These are phyloP conservation scores for Whalleya microplaca DNA, from an alignment of 2,329 filamentous ascomycete genomes.

Conservation along the genomic window DNA sequence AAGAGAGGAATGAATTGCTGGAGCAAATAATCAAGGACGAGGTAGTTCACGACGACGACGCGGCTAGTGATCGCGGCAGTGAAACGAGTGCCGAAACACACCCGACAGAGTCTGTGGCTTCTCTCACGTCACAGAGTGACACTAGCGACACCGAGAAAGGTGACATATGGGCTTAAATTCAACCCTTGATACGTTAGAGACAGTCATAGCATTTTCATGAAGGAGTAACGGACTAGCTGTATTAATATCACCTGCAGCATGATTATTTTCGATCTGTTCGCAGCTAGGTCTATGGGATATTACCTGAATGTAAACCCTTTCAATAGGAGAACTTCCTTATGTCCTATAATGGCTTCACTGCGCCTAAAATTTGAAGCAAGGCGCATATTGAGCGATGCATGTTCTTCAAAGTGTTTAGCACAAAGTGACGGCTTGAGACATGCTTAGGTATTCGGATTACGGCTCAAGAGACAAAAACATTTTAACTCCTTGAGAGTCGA, in stretches of 20 bases:
- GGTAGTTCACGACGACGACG: conserved; percentile 10
- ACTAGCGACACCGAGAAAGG: neutral
- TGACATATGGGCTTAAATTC: neutral
- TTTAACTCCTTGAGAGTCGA: too few species aligned
- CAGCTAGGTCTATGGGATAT: too few species aligned
- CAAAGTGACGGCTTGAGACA: too few species aligned
- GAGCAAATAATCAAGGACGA: conserved; percentile 10
- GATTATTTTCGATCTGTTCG: too few species aligned
- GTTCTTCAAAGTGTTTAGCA: too few species aligned
- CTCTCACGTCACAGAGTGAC: conserved; percentile 19
- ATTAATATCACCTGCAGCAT: neutral
- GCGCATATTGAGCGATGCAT: too few species aligned
- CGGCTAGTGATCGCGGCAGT: conserved; percentile 19
- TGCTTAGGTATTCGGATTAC: too few species aligned
- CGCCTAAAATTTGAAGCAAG: too few species aligned
- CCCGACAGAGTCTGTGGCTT: conserved; percentile 13
- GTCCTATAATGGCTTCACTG: too few species aligned
- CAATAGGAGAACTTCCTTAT: too few species aligned
- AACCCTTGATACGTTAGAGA: neutral
- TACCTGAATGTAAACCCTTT: too few species aligned
- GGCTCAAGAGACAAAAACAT: too few species aligned
- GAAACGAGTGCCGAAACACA: conserved; percentile 14
- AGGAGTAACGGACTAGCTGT: neutral
- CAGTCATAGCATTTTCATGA: neutral
- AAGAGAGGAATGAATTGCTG: conserved; percentile 23